Percentiles rank a stretch among this genome's conserved stretches.
These are phyloP conservation scores for Aegilops tauschii DNA, from an alignment of 176 grass and related monocot species.

Conservation along the genomic window DNA sequence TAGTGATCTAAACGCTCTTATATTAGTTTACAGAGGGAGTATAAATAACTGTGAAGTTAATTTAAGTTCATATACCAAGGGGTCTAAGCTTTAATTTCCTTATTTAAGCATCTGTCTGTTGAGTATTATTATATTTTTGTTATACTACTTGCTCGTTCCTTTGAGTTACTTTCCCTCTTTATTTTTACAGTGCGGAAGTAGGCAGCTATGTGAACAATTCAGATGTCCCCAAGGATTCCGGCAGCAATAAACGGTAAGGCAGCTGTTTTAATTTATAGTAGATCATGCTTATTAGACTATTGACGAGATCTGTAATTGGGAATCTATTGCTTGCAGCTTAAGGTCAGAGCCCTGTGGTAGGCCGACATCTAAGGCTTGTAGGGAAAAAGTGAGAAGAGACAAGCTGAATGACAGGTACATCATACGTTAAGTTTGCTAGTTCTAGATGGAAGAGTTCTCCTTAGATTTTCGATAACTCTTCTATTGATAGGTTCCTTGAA, in stretches of 20 bases:
- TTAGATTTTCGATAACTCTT: neutral
- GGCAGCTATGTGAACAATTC: slow-evolving; percentile 38
- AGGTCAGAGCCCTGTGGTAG: slow-evolving; percentile 45
- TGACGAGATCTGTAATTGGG: slow-evolving; percentile 19
- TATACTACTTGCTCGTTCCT: neutral
- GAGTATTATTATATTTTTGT: neutral
- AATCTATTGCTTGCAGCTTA: slow-evolving; percentile 41
- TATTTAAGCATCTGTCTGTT: neutral
- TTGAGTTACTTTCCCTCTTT: neutral
- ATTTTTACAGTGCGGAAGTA: slow-evolving; percentile 49
- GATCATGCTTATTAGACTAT: neutral
- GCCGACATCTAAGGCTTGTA: slow-evolving; percentile 64
- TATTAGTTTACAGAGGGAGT: neutral
- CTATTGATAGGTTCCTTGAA: slow-evolving; percentile 65
- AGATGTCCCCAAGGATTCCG: slow-evolving; percentile 47
- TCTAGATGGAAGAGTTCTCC: neutral
- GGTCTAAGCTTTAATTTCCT: neutral
- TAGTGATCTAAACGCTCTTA: too few species aligned
- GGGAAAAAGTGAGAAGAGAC: slow-evolving; percentile 69
- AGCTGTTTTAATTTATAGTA: neutral
- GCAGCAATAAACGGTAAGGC: slow-evolving; percentile 56
- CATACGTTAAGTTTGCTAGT: neutral
- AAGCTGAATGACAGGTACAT: slow-evolving; percentile 70
- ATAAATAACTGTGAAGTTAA: neutral
- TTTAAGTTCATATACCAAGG: neutral